Percentiles rank a stretch among this genome's conserved stretches.
phyloP scores from a whole-genome alignment of 345 rosid species.

The Cardamine chenopodiifolia region DNA sequence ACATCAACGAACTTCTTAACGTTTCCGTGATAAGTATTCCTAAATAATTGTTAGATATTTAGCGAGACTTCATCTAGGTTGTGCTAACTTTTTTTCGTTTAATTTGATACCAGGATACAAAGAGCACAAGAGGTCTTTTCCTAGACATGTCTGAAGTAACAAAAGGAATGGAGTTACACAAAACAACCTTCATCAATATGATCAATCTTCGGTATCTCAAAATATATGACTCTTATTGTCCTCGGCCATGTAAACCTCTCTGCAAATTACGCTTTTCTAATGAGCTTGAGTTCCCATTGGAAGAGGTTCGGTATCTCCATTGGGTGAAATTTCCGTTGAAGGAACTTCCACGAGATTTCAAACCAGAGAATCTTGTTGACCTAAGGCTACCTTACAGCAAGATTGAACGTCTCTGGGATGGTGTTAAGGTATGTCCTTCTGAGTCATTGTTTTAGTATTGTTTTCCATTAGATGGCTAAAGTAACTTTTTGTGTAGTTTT shows the following conservation, averaged over 20 bases:
- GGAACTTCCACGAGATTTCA: conserved; percentile 20
- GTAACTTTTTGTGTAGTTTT: not conserved
- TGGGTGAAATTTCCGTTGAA: conserved; percentile 12
- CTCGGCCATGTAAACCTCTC: not conserved
- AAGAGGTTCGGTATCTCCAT: conserved; percentile 1
- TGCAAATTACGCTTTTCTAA: not conserved
- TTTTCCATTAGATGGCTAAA: not conserved
- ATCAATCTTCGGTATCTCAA: not conserved
- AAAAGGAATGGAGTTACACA: not conserved
- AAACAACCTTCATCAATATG: not conserved
- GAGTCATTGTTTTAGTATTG: not conserved
- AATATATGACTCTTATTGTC: conserved; percentile 3
- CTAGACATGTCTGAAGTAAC: not conserved
- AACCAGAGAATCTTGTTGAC: conserved; percentile 11
- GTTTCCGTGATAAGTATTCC: too few species aligned
- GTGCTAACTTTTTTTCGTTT: not conserved
- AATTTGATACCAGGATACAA: not conserved
- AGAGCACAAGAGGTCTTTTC: not conserved
- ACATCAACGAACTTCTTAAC: too few species aligned
- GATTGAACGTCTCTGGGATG: not conserved
- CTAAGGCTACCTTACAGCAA: conserved; percentile 24
- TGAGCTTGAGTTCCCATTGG: not conserved
- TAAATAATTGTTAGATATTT: too few species aligned
- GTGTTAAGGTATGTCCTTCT: not conserved
- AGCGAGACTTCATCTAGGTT: too few species aligned